phyloP scores from a whole-genome alignment of 83 land plant genomes.

The Picea mariana region DNA sequence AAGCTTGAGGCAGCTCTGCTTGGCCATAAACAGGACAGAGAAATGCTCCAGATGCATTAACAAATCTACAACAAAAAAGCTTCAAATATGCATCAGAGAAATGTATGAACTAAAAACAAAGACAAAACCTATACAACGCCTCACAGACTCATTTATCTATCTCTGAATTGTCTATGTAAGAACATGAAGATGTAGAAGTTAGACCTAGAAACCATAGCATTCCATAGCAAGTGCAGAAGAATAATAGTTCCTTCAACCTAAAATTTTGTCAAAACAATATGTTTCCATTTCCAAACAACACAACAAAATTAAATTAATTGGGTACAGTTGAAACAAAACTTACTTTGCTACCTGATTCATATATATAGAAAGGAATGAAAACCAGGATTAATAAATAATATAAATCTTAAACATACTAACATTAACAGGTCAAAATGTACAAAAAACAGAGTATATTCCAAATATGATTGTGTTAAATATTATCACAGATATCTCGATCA shows the following conservation, averaged over 20 bases:
- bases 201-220: background rate
- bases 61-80: slow-evolving; percentile 56
- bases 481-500: too few relatives aligned
- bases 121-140: too few relatives aligned
- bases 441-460: too few relatives aligned
- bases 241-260: background rate
- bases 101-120: slow-evolving; percentile 3
- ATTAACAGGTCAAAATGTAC: too few relatives aligned
- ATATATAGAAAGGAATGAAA: too few relatives aligned
- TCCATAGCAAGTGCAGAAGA: background rate
- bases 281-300: background rate
- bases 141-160: background rate
- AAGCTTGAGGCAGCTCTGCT: slow-evolving; percentile 93
- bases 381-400: too few relatives aligned
- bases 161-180: background rate
- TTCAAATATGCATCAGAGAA: background rate
- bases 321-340: too few relatives aligned
- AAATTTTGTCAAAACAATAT: background rate
- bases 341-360: too few relatives aligned
- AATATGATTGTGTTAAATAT: too few relatives aligned
- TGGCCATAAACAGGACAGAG: slow-evolving; percentile 94
- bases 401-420: too few relatives aligned
- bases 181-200: background rate
- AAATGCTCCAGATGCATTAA: slow-evolving; percentile 80
- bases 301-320: too few relatives aligned